Evolutionary conservation across 805 yeast genomes (phyloP).

Genomic region (Huiozyma naganishii): DNA sequence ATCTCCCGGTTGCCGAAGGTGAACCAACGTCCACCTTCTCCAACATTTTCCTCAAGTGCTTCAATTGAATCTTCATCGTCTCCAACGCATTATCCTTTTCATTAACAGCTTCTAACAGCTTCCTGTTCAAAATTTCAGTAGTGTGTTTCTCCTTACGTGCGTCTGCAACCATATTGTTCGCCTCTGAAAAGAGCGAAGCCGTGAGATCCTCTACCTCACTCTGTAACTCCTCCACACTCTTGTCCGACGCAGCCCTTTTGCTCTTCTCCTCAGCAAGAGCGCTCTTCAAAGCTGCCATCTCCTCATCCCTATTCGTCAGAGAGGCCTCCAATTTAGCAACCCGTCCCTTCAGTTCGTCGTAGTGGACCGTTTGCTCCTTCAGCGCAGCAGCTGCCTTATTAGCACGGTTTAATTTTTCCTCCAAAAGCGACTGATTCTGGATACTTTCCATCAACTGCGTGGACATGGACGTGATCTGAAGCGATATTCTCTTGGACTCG

Average conservation of each 20-base stretch:
- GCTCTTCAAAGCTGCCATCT: conserved; percentile 26
- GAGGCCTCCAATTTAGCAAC: conserved; percentile 28
- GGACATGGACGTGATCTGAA: conserved; percentile 46
- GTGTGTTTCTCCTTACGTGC: conserved; percentile 61
- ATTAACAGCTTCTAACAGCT: conserved; percentile 39
- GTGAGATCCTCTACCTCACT: conserved; percentile 74
- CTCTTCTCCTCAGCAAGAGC: conserved; percentile 23
- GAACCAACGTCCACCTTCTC: conserved; percentile 36
- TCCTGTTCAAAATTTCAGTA: conserved; percentile 47
- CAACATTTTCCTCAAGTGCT: conserved; percentile 50
- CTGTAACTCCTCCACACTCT: conserved; percentile 48
- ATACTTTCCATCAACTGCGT: conserved; percentile 52
- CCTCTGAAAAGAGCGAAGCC: conserved; percentile 70
- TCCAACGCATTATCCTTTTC: conserved; percentile 64
- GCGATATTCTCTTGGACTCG: conserved; percentile 36
- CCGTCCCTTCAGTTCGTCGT: conserved; percentile 24
- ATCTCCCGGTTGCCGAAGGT: conserved; percentile 1
- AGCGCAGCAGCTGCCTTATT: conserved; percentile 23
- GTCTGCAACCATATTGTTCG: conserved; percentile 72
- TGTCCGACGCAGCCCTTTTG: conserved; percentile 40
- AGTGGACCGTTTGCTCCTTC: conserved; percentile 15
- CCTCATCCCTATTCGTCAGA: conserved; percentile 9
- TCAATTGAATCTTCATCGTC: conserved; percentile 55
- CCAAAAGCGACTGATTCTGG: conserved; percentile 45
- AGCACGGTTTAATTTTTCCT: conserved; percentile 38